These are phyloP conservation scores for Magnolia sinica DNA, from an alignment of 164 flowering plant genomes.

Conservation along the genomic window DNA sequence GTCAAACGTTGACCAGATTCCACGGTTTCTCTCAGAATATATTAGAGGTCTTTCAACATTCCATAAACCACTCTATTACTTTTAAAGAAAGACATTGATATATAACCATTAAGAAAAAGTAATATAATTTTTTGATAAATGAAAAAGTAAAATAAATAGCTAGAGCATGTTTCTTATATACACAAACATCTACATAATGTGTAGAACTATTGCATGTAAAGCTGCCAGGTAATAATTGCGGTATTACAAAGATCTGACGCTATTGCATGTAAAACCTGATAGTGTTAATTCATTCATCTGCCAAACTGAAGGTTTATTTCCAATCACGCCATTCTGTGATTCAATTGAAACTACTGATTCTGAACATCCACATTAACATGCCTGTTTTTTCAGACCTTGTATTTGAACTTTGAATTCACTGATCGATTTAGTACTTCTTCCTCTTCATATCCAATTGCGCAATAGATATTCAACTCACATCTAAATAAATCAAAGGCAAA, in stretches of 20 bases:
- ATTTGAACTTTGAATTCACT: not conserved
- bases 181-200: too few relatives aligned
- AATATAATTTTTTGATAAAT: too few relatives aligned
- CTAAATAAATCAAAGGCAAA: conserved; percentile 70
- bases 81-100: too few relatives aligned
- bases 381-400: not conserved
- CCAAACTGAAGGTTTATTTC: not conserved
- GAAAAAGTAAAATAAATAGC: too few relatives aligned
- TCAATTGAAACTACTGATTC: not conserved
- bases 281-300: not conserved
- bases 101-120: too few relatives aligned
- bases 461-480: conserved; percentile 65
- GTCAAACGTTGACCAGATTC: conserved; percentile 19
- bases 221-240: too few relatives aligned
- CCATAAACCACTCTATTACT: not conserved
- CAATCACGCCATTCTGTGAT: not conserved
- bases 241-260: too few relatives aligned
- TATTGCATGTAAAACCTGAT: not conserved
- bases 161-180: too few relatives aligned
- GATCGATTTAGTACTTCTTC: conserved; percentile 5
- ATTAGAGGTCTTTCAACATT: not conserved
- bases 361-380: not conserved
- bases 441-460: conserved; percentile 78
- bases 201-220: too few relatives aligned
- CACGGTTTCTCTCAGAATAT: not conserved